A percentile compares a stretch with the other conserved stretches of the same genome.
These are phyloP conservation scores for Catharanthus roseus DNA, from an alignment of 257 asterid genomes.

Conservation along the genomic window DNA sequence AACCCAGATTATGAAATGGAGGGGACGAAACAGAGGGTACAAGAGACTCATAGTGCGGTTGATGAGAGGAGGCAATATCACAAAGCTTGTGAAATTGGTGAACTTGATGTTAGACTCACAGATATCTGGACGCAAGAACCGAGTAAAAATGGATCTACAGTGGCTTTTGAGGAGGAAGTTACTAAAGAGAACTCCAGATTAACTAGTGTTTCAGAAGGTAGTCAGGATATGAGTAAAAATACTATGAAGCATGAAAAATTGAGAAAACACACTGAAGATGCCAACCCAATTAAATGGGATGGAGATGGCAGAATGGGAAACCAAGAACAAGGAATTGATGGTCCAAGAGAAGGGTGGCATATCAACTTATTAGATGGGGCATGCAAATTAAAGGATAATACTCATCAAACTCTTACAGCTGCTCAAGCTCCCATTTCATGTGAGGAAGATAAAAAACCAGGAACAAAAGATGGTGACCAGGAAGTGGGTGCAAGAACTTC, in stretches of 20 bases:
- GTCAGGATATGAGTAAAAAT: conserved; percentile 21
- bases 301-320: background rate
- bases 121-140: conserved; percentile 23
- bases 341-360: conserved; percentile 23
- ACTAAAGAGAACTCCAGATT: conserved; percentile 21
- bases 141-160: conserved; percentile 6
- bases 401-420: conserved; percentile 21
- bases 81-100: conserved; percentile 20
- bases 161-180: conserved; percentile 17
- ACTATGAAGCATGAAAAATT: conserved; percentile 30
- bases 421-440: conserved; percentile 25
- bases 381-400: conserved; percentile 17
- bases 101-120: conserved; percentile 19
- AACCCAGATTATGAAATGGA: conserved; percentile 14
- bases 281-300: conserved; percentile 27
- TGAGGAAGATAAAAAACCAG: conserved; percentile 28
- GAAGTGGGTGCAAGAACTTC: conserved; percentile 24
- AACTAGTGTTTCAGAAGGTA: conserved; percentile 22
- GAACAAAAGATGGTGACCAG: conserved; percentile 17
- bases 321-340: conserved; percentile 11
- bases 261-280: conserved; percentile 27
- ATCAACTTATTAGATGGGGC: conserved; percentile 27
- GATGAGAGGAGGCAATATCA: conserved; percentile 24
- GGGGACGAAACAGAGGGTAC: conserved; percentile 20
- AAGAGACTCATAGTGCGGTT: conserved; percentile 25